Evolutionary conservation across 768 basidiomycete species (phyloP).

Genomic region (Tremella fuciformis): DNA sequence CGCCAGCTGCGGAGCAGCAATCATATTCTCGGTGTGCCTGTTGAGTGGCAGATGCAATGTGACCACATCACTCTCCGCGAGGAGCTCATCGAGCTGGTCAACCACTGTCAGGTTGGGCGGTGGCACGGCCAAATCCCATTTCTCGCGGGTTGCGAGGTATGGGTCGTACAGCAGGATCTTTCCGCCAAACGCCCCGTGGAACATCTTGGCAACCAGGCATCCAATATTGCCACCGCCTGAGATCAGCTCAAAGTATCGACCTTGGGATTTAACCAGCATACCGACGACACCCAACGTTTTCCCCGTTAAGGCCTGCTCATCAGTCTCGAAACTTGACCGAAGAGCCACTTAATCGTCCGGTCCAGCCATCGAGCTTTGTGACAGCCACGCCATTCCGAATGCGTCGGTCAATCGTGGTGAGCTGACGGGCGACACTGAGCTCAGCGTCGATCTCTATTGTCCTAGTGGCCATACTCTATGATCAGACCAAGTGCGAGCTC

Average conservation of each 20-base stretch:
- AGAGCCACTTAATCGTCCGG: constrained; percentile 1
- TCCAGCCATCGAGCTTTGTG: constrained; percentile 19
- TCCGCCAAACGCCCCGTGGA: constrained; percentile 17
- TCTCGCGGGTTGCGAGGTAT: background rate
- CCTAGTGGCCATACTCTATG: constrained; percentile 2
- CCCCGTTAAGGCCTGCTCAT: background rate
- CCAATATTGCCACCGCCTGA: constrained; percentile 17
- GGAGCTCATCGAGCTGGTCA: constrained; percentile 58
- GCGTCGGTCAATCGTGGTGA: constrained; percentile 14
- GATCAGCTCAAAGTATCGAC: background rate
- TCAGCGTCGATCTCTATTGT: background rate
- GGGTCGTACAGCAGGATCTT: constrained; percentile 16
- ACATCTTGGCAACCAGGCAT: constrained; percentile 14
- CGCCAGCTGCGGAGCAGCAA: constrained; percentile 71
- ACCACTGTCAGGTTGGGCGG: constrained; percentile 1
- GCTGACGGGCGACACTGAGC: constrained; percentile 13
- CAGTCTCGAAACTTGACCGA: too few relatives aligned
- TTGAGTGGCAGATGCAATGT: constrained; percentile 81
- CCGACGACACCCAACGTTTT: constrained; percentile 16
- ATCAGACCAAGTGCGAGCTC: constrained; percentile 13
- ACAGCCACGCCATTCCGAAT: constrained; percentile 16
- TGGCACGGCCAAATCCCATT: constrained; percentile 11
- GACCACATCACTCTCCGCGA: constrained; percentile 72
- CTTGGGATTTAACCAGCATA: background rate
- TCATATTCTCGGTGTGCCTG: constrained; percentile 66